Base-by-base conservation (phyloP, 345 rosid genomes). In the Gossypium thurberi region DNA sequence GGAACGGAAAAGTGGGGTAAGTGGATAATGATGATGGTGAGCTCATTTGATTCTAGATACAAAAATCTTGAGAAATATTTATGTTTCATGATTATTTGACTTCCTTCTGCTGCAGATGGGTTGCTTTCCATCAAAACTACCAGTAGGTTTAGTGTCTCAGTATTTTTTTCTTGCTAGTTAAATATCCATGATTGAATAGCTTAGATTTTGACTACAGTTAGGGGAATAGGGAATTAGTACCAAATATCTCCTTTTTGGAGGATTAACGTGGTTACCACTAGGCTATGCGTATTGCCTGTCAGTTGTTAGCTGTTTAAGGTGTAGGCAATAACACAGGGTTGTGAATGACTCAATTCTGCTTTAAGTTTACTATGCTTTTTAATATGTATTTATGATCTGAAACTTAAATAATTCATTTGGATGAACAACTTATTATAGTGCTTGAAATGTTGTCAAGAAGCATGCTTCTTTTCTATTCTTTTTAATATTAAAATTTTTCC, bases 121-220 rank as follows among this genome's bases (percentile, higher is more conserved):
- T 37, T 84, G 77, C 89, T 94, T 77, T 81, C 87, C 37, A 80
- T 90, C 78, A 85, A 72, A 79, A 91, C 96, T 25, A 94, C 98
- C 44, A 77, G 98, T 94, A 78, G 81, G 89, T 81, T 85, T 4
- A 64, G 25, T 26, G 3, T 10, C 42, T 12, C 43, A 8, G 40
- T 11, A 55, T 26, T 26, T 3, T 11, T 42, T 33, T n/a, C 23
- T 72, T 4, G 48, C 44, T n/a, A 48, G 59, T 37, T 2, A 26
- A 26, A 26, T 26, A 17, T 21, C 57, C 73, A 53, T 33, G 26
- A 8, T 52, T 11, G 20, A 48, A 70, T 20, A 33, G 17, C 18
- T 6, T 44, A 44, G 8, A 21, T 44, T 65, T 66, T 66, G 37
- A 66, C 9, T 21, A 14, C 44, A 23, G 23, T 65, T 65, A 44